Percentiles rank a stretch among this genome's conserved stretches.
These are phyloP conservation scores for Veloboletus limbatus DNA, from an alignment of 1,284 basidiomycete genomes.

Conservation along the genomic window DNA sequence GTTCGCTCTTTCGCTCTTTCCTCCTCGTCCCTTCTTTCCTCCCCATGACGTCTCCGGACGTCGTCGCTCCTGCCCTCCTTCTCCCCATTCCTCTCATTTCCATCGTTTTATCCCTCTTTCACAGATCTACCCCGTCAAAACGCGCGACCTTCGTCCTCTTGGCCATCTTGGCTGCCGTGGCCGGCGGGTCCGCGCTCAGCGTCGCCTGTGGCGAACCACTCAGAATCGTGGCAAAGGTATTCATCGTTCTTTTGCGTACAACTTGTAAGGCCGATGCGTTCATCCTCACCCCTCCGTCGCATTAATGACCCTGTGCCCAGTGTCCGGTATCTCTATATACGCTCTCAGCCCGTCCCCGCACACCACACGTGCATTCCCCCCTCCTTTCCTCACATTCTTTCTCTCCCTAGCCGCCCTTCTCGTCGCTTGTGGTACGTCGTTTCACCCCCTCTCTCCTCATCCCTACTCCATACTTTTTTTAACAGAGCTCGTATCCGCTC, in stretches of 20 bases:
- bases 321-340: constrained; percentile 28
- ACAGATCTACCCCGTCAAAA: constrained; percentile 8
- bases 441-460: background rate
- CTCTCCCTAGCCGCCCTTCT: constrained; percentile 23
- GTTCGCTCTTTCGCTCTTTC: background rate
- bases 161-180: constrained; percentile 22
- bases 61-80: constrained; percentile 28
- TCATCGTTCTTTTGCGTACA: constrained; percentile 19
- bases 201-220: constrained; percentile 18
- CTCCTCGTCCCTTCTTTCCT: constrained; percentile 11
- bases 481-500: constrained; percentile 26
- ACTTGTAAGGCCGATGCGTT: constrained; percentile 17
- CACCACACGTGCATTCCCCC: constrained; percentile 4
- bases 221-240: constrained; percentile 15
- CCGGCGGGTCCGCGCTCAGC: constrained; percentile 22
- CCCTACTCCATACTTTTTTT: background rate
- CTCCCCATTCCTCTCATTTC: constrained; percentile 25
- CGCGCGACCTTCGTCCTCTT: constrained; percentile 19
- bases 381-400: constrained; percentile 14
- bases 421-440: constrained; percentile 27
- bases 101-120: constrained; percentile 6
- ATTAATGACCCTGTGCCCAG: constrained; percentile 8
- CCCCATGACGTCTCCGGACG: constrained; percentile 26
- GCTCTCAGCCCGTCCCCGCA: constrained; percentile 15
- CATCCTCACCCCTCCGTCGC: background rate